phyloP scores from a whole-genome alignment of 2,329 filamentous ascomycete genomes.

The Salinomyces thailandicus region DNA sequence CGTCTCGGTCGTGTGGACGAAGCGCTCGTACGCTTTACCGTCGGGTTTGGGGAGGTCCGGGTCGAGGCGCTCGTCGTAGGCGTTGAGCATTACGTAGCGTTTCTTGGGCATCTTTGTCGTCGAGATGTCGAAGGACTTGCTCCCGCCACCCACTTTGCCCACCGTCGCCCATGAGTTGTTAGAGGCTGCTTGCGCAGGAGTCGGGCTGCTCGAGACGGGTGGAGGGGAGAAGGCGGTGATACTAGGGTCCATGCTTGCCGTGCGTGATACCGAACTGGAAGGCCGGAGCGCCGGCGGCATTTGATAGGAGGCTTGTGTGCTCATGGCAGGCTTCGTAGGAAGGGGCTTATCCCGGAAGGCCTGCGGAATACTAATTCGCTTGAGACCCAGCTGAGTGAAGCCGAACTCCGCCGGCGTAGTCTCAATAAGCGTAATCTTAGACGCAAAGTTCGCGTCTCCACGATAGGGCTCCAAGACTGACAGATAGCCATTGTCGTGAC shows the following conservation, averaged over 20 bases:
- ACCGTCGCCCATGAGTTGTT: slow-evolving; percentile 31
- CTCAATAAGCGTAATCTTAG: slow-evolving; percentile 37
- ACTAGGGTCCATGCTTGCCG: neutral
- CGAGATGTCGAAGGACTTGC: slow-evolving; percentile 32
- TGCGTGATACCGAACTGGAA: neutral
- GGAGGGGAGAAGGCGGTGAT: slow-evolving; percentile 4
- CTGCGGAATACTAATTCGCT: slow-evolving; percentile 28
- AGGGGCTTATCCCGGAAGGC: slow-evolving; percentile 34
- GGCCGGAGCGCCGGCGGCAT: neutral
- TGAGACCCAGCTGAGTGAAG: slow-evolving; percentile 34
- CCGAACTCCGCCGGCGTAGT: slow-evolving; percentile 32
- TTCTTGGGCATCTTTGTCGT: slow-evolving; percentile 20
- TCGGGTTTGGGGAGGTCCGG: slow-evolving; percentile 25
- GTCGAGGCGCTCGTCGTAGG: slow-evolving; percentile 34
- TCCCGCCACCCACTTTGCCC: slow-evolving; percentile 26
- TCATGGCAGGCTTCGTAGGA: slow-evolving; percentile 21
- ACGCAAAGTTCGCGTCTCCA: slow-evolving; percentile 27
- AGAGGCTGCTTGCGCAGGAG: slow-evolving; percentile 13
- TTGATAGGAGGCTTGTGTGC: neutral
- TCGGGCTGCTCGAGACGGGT: slow-evolving; percentile 13
- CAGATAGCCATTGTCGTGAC: slow-evolving; percentile 38
- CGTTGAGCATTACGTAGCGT: slow-evolving; percentile 33
- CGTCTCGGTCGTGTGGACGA: slow-evolving; percentile 19
- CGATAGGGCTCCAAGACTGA: slow-evolving; percentile 37
- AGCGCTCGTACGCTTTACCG: slow-evolving; percentile 18